Evolutionary conservation across 148 eudicot species (phyloP), one percentile per base, ranked within the genome.

Genomic region (Cornus kousa): DNA sequence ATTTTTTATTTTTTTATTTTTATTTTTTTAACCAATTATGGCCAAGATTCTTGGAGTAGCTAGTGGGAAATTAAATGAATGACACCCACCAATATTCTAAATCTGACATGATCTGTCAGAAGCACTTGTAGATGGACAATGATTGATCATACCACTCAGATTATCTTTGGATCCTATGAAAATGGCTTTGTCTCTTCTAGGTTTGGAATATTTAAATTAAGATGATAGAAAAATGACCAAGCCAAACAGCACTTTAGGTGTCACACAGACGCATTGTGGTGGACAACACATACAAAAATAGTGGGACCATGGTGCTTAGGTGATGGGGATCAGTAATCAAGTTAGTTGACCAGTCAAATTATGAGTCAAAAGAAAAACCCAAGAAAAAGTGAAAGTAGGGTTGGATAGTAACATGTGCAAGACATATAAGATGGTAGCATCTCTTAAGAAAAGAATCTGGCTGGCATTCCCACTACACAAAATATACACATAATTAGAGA

Each of bases 391-490:
- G 68, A 74, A 82, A 78, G 81, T 60, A 70, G 28, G 48, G 12
- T 48, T 3, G 37, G 9, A 73, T 48, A 48, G 37, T 4, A 73
- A 79, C 74, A 76, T 74, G 85, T 82, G 81, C 74, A 77, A 4
- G 50, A 43, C 57, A 78, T 9, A 33, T 65, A 3, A 35, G 77
- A 3, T 0, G 77, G 50, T 37, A 77, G 77, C 77, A 72, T 55
- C 72, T 67, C 5, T 69, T 24, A 82, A 78, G 85, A 46, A 78
- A 82, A 78, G 81, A 82, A 78, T 82, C 78, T 82, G 72, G 35
- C 77, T 67, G 5, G 28, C 3, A 48, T 48, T 74, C 66, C 75
- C 72, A 79, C 81, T 50, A 35, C n/a, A 28, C 20, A 74, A 22
- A 62, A 19, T 74, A 48, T 33, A 14, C 7, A 3, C 46, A 5